Evolutionary conservation across 345 rosid genomes (phyloP).

Genomic region (Hypericum perforatum): DNA sequence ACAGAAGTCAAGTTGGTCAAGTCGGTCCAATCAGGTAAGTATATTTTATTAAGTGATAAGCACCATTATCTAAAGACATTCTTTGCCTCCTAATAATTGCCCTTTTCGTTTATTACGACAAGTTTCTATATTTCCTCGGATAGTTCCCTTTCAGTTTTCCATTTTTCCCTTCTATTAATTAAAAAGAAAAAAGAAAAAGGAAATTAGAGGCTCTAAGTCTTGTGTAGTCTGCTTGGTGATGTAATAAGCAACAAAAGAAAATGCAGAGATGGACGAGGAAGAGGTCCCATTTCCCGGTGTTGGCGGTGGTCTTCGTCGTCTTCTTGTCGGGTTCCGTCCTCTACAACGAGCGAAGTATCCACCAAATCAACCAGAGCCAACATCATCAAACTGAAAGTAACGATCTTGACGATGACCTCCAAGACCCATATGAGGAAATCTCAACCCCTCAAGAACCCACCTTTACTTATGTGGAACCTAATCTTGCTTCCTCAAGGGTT

Average conservation of each 20-base stretch:
- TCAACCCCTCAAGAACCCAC: constrained; percentile 16
- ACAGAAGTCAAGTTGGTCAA: no score
- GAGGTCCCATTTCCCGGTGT: constrained; percentile 53
- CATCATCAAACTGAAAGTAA: constrained; percentile 5
- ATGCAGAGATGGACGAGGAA: constrained; percentile 69
- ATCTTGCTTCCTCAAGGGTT: constrained; percentile 21
- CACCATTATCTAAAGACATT: no score
- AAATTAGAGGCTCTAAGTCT: no score
- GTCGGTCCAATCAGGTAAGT: no score
- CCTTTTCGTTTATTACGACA: no score
- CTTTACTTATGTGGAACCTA: constrained; percentile 41
- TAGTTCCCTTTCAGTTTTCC: no score
- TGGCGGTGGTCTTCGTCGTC: constrained; percentile 32
- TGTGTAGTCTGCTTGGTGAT: background rate
- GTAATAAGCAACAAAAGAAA: constrained; percentile 4
- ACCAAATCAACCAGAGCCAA: constrained; percentile 35
- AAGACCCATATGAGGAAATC: background rate
- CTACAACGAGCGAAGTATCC: constrained; percentile 52
- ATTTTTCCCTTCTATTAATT: no score
- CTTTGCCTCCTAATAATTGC: no score
- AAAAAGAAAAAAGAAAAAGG: no score
- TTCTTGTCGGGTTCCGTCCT: constrained; percentile 38
- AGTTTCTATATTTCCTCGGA: no score
- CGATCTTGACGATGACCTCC: no score
- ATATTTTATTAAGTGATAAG: no score